Evolutionary conservation across 1,284 basidiomycete species (phyloP).

Genomic region (Austroboletus rostrupii): DNA sequence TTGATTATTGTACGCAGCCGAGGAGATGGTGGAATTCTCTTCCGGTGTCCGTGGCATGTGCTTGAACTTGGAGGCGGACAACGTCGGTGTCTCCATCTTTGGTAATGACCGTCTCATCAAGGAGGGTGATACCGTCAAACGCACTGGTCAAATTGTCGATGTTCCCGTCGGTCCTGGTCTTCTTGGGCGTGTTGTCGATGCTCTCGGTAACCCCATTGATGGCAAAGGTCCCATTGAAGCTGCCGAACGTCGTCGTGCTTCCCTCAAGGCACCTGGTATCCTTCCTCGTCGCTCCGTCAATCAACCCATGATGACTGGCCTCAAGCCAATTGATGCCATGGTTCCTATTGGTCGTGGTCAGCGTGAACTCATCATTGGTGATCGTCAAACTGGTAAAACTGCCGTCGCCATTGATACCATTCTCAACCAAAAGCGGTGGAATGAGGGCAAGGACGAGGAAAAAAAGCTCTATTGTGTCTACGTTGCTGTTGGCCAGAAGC

Average conservation of each 20-base stretch:
- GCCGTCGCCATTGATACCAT: constrained; percentile 99
- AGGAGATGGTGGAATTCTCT: constrained; percentile 99
- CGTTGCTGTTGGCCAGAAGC: constrained; percentile 98
- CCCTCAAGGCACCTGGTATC: constrained; percentile 98
- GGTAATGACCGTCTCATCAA: constrained; percentile 99
- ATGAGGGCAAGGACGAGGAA: constrained; percentile 91
- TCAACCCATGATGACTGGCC: constrained; percentile 99
- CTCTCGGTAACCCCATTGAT: constrained; percentile 98
- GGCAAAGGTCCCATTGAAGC: constrained; percentile 97
- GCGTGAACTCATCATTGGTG: constrained; percentile 99
- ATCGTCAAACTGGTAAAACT: constrained; percentile 99
- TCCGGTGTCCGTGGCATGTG: constrained; percentile 99
- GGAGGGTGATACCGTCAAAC: constrained; percentile 99
- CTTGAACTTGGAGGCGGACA: constrained; percentile 99
- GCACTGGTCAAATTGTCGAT: constrained; percentile 99
- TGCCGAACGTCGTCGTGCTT: constrained; percentile 90
- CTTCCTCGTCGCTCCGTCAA: constrained; percentile 98
- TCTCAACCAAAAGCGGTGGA: constrained; percentile 99
- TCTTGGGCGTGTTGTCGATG: constrained; percentile 98
- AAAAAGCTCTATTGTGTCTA: constrained; percentile 99
- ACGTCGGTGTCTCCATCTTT: constrained; percentile 99
- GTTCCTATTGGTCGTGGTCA: constrained; percentile 99
- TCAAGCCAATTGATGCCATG: constrained; percentile 99
- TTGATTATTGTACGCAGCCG: constrained; percentile 52
- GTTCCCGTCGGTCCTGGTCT: constrained; percentile 95